These are phyloP conservation scores for Cardamine resedifolia DNA, from an alignment of 345 rosid genomes.

Conservation along the genomic window DNA sequence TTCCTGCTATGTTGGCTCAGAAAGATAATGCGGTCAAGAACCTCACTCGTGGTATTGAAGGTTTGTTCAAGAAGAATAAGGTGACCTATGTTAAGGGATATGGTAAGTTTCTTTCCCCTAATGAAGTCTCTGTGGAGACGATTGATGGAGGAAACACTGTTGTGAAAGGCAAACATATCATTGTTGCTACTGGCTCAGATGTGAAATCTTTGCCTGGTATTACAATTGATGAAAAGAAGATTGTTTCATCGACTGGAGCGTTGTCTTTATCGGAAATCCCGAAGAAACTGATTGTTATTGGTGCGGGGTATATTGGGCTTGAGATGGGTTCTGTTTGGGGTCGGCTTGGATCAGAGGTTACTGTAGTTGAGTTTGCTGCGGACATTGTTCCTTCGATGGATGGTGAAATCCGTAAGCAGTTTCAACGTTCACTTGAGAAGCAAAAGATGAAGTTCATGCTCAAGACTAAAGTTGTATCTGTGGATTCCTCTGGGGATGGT, in stretches of 20 bases:
- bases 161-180: constrained; percentile 78
- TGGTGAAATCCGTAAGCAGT: constrained; percentile 85
- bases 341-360: constrained; percentile 82
- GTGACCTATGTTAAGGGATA: constrained; percentile 82
- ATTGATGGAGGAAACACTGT: constrained; percentile 66
- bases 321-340: constrained; percentile 97
- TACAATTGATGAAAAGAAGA: constrained; percentile 78
- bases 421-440: constrained; percentile 79
- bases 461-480: constrained; percentile 84
- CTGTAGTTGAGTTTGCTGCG: constrained; percentile 80
- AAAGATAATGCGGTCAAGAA: constrained; percentile 76
- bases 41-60: constrained; percentile 82
- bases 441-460: constrained; percentile 95
- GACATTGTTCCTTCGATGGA: constrained; percentile 90
- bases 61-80: constrained; percentile 90
- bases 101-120: constrained; percentile 73
- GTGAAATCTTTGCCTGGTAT: constrained; percentile 82
- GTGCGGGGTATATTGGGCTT: constrained; percentile 89
- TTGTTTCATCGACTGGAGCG: constrained; percentile 89
- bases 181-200: constrained; percentile 86
- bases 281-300: constrained; percentile 79
- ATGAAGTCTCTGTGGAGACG: constrained; percentile 77
- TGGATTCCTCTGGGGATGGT: constrained; percentile 54
- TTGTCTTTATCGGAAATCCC: constrained; percentile 64
- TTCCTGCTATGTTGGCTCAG: constrained; percentile 90